These are phyloP conservation scores for Acer campestre DNA, from an alignment of 345 rosid species.

Conservation along the genomic window DNA sequence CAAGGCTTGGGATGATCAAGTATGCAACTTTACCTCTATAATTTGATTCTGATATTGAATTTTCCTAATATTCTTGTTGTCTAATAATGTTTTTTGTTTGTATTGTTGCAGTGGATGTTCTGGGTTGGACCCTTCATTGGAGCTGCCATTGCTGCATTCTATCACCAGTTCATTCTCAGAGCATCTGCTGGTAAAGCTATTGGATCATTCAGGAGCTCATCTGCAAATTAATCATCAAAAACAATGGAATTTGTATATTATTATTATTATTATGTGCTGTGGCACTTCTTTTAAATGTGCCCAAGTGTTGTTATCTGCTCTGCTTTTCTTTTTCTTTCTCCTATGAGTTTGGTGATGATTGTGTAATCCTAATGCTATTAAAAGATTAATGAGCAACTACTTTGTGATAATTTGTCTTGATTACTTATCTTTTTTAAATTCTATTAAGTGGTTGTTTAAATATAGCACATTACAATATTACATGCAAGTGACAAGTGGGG, in stretches of 20 bases:
- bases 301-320: constrained; percentile 2
- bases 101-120: constrained; percentile 59
- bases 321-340: constrained; percentile 1
- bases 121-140: constrained; percentile 81
- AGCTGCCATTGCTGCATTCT: constrained; percentile 63
- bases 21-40: constrained; percentile 16
- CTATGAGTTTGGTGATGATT: neutral
- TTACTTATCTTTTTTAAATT: neutral
- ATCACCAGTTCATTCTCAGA: constrained; percentile 57
- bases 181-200: constrained; percentile 57
- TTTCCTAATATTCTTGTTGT: neutral
- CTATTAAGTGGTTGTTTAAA: too few species aligned
- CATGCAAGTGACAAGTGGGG: too few species aligned
- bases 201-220: constrained; percentile 61
- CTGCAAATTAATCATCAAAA: constrained; percentile 4
- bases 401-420: constrained; percentile 1
- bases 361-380: constrained; percentile 3
- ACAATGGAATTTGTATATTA: constrained; percentile 24
- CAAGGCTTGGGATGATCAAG: constrained; percentile 68
- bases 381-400: constrained; percentile 2
- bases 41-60: too few species aligned
- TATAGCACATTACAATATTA: too few species aligned
- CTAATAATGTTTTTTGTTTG: neutral
- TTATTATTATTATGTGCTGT: neutral
- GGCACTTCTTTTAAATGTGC: constrained; percentile 24